Evolutionary conservation across 2,329 filamentous ascomycete genomes (phyloP), one percentile per base, ranked within the genome.

Genomic region (Lasiodiplodia sp.): DNA sequence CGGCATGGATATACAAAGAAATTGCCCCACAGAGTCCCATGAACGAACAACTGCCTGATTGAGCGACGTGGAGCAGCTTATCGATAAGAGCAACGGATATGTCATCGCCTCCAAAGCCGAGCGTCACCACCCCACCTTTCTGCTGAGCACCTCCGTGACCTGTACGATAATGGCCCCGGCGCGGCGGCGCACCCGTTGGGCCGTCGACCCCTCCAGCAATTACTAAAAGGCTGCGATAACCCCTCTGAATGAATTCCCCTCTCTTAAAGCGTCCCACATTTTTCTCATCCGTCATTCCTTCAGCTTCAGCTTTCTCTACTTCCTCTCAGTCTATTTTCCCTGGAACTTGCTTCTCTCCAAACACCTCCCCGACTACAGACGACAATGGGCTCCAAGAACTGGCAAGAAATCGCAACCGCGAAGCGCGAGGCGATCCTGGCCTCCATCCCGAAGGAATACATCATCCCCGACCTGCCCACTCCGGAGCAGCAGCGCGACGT

Each of bases 401-500:
- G 67, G 67, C 58, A 68, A 57, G 58, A 64, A 23, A 49, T n/a
- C 16, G 67, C 67, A 11, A 28, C 37, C 4, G 67, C 51, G 12
- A 68, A 68, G 57, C 67, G 67, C 31, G 67, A 28, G 37, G 49
- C 67, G 4, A 68, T 68, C 49, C 38, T 62, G 2, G 67, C 49
- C 38, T 53, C 52, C 23, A 65, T 68, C n/a, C 67, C 67, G 3
- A 56, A 37, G 4, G 67, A 64, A 18, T 66, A 65, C 49, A 55
- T 67, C 53, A 64, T 64, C 58, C 12, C 38, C 16, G 38, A 68
- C 37, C 28, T 66, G 8, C 67, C 67, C 18, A 37, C 52, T 11
- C 58, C 67, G 1, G 60, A 64, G 28, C 57, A 68, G 67, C 67
- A 68, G 52, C 67, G 49, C 16, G 73, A 69, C 28, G 83, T 89